Conservation (phyloP, 2,329 filamentous ascomycete genomes). For the Aurifilum marmelostoma region DNA sequence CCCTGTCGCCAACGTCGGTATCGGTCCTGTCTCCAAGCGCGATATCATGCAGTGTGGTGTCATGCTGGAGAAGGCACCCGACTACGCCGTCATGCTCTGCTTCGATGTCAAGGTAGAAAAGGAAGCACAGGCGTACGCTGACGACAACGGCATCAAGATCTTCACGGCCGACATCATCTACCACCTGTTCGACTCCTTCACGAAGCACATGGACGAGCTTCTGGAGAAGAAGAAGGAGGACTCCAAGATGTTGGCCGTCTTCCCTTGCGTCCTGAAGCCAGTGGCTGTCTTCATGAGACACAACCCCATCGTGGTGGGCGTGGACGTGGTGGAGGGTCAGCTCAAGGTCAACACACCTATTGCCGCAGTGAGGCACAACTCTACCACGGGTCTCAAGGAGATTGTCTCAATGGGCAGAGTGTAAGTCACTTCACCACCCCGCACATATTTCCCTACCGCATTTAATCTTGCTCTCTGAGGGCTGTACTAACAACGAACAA, state of each 20-base stretch:
- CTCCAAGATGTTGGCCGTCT: slow-evolving; percentile 91
- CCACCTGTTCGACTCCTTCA: slow-evolving; percentile 96
- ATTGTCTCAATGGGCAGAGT: slow-evolving; percentile 87
- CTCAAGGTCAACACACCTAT: slow-evolving; percentile 88
- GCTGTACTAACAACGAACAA: background rate
- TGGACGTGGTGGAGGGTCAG: slow-evolving; percentile 91
- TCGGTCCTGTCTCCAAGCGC: slow-evolving; percentile 96
- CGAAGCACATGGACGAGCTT: slow-evolving; percentile 87
- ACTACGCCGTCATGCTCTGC: slow-evolving; percentile 98
- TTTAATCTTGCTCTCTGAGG: background rate
- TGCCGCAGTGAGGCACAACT: slow-evolving; percentile 80
- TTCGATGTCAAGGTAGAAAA: slow-evolving; percentile 99
- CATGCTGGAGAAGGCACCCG: slow-evolving; percentile 94
- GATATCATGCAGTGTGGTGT: slow-evolving; percentile 94
- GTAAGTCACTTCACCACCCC: slow-evolving; percentile 60
- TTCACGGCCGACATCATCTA: slow-evolving; percentile 99
- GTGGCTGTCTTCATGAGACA: slow-evolving; percentile 99
- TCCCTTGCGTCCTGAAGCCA: slow-evolving; percentile 88
- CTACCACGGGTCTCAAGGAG: slow-evolving; percentile 80
- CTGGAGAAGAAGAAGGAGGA: slow-evolving; percentile 94
- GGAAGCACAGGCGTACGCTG: slow-evolving; percentile 87
- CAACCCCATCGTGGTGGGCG: slow-evolving; percentile 88
- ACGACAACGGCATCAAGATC: slow-evolving; percentile 94
- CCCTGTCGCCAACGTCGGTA: slow-evolving; percentile 94
- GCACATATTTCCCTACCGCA: background rate